phyloP scores from a whole-genome alignment of 129 eudicot species.

The Sambucus nigra region DNA sequence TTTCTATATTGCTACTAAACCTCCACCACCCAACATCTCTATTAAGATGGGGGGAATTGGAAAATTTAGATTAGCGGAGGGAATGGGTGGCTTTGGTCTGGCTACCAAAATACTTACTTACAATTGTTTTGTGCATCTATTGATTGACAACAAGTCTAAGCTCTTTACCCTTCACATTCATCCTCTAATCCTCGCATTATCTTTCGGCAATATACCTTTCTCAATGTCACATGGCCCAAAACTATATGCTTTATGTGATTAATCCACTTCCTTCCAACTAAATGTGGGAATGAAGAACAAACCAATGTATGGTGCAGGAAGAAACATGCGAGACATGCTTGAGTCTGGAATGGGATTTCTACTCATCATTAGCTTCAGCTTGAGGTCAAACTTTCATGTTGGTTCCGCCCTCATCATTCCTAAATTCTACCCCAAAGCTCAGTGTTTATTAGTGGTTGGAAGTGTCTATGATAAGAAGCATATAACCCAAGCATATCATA shows the following conservation, averaged over 20 bases:
- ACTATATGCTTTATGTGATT: conserved; percentile 40
- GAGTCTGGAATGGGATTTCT: conserved; percentile 52
- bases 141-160: conserved; percentile 57
- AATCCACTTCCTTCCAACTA: conserved; percentile 26
- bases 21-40: conserved; percentile 51
- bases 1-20: conserved; percentile 63
- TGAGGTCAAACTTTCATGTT: conserved; percentile 44
- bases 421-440: conserved; percentile 37
- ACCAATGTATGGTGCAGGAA: conserved; percentile 85
- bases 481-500: conserved; percentile 24
- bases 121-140: conserved; percentile 39
- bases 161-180: conserved; percentile 63
- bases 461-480: conserved; percentile 41
- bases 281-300: conserved; percentile 46
- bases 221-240: conserved; percentile 40
- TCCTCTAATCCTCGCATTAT: conserved; percentile 34
- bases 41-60: conserved; percentile 38
- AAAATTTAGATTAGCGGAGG: conserved; percentile 53
- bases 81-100: conserved; percentile 69
- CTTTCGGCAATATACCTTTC: conserved; percentile 41
- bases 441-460: conserved; percentile 35
- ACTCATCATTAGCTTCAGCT: conserved; percentile 24
- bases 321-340: conserved; percentile 73
- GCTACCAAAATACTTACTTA: conserved; percentile 47
- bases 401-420: conserved; percentile 44